Base-by-base conservation (phyloP, 768 basidiomycete genomes). In the Rhodosporidiobolus sp. region DNA sequence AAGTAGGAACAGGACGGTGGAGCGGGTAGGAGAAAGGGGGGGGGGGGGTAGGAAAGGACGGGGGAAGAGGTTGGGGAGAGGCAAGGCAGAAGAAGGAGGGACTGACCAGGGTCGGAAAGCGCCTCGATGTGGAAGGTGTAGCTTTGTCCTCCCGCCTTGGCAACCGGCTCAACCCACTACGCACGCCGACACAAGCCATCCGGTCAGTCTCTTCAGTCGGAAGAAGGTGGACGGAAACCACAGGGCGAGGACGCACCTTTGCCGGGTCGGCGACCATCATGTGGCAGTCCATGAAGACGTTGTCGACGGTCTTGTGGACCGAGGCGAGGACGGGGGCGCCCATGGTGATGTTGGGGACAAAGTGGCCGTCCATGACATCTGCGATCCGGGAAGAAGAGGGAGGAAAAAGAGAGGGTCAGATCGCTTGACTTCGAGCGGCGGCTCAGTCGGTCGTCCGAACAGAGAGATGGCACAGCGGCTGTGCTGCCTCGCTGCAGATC, bases 281-380 rank as follows among this genome's bases (percentile, higher is more conserved):
- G 82, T 99, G 96, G 82, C 94, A 97, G 82, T 99, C 96, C 95
- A 99, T 98, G 84, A 94, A 98, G 77, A 97, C 96, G 64, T 87
- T 91, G 4, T 95, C 94, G 30, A 97, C 87, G 48, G 88, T 87
- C 81, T 93, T 93, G 64, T 86, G 84, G 30, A 99, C 88, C 76
- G 89, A 91, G 43, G 90, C 85, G 45, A 98, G 86, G 60, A 98
- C 86, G 12, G 95, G 84, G 85, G 68, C 73, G 88, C 93, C 96
- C 90, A 98, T 93, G 32, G 94, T 94, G 81, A 99, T 96, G 82
- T 97, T 98, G 48, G 94, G 95, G 46, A 99, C 96, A 78, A 99
- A 99, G 83, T 97, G 91, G 65, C 95, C 94, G 81, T 98, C 95
- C 95, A 98, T 98, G 70, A 98, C 88, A 84, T 98, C 94, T 96